Evolutionary conservation across 2,329 filamentous ascomycete genomes (phyloP).

Genomic region (Clonostachys rhizophaga): DNA sequence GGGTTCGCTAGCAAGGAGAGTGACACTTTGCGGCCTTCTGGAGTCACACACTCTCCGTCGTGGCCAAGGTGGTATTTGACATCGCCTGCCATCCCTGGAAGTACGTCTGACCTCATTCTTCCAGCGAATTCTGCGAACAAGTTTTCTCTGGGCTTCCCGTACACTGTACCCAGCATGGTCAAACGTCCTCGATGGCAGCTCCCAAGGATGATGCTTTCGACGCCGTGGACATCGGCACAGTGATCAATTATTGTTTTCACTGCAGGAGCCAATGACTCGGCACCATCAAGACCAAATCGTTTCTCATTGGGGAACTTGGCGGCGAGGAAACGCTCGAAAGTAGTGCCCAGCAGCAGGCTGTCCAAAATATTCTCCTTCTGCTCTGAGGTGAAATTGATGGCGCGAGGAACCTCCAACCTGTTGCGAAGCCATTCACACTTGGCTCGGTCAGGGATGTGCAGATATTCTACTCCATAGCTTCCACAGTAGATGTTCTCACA

Average conservation of each 20-base stretch:
- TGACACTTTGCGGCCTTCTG: conserved; percentile 98
- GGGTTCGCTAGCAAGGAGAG: conserved; percentile 97
- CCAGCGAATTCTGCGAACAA: conserved; percentile 99
- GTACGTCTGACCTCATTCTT: conserved; percentile 50
- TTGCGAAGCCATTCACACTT: conserved; percentile 98
- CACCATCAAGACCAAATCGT: conserved; percentile 96
- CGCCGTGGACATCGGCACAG: conserved; percentile 86
- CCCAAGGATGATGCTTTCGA: conserved; percentile 98
- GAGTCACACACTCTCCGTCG: conserved; percentile 99
- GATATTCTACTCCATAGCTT: conserved; percentile 97
- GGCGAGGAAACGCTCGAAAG: conserved; percentile 91
- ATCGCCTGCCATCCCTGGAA: conserved; percentile 69
- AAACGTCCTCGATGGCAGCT: conserved; percentile 99
- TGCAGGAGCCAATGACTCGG: conserved; percentile 92
- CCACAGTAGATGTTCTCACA: conserved; percentile 97
- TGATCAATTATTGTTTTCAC: conserved; percentile 99
- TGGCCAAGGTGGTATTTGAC: conserved; percentile 99
- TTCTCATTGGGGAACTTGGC: conserved; percentile 99
- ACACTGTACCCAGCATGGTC: conserved; percentile 96
- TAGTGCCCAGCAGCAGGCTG: conserved; percentile 96
- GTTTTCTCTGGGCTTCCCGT: conserved; percentile 98
- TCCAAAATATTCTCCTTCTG: conserved; percentile 98
- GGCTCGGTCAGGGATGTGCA: conserved; percentile 95
- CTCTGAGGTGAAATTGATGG: conserved; percentile 96
- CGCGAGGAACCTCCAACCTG: conserved; percentile 86